Evolutionary conservation across 495 filamentous ascomycete species (phyloP).

Genomic region (Recurvomyces mirabilis): DNA sequence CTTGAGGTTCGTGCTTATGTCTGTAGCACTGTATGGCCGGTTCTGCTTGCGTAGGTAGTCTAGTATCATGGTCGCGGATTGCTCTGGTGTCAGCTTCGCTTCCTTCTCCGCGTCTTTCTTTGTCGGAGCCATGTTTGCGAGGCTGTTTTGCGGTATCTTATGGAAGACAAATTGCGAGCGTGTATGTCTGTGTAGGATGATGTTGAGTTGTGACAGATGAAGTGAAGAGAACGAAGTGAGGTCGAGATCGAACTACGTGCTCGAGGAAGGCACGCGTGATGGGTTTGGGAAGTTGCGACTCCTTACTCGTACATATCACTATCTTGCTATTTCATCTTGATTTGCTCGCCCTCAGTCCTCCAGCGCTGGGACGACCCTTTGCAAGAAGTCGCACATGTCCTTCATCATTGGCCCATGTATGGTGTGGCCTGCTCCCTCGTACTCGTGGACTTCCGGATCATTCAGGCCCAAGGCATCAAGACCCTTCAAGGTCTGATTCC

Average conservation of each 20-base stretch:
- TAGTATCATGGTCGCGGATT: conserved; percentile 36
- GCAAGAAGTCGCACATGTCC: conserved; percentile 28
- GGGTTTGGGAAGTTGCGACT: no score
- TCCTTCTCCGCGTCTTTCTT: conserved; percentile 28
- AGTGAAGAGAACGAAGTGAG: conserved; percentile 2
- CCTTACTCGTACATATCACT: no score
- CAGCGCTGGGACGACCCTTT: conserved; percentile 23
- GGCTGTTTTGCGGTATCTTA: neutral
- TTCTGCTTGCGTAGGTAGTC: conserved; percentile 47
- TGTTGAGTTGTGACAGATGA: neutral
- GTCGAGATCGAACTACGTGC: no score
- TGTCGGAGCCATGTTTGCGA: conserved; percentile 37
- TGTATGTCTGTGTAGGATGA: no score
- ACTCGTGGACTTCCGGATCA: conserved; percentile 25
- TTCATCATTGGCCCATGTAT: conserved; percentile 20
- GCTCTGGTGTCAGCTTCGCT: conserved; percentile 21
- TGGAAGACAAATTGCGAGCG: neutral
- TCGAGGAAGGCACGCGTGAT: no score
- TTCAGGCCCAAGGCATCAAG: conserved; percentile 21
- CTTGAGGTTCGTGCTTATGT: conserved; percentile 55
- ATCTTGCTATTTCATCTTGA: no score
- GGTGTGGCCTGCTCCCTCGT: conserved; percentile 28
- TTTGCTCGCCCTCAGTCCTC: conserved; percentile 20
- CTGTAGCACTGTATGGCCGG: conserved; percentile 40
- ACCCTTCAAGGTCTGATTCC: conserved; percentile 22